Base-by-base conservation (phyloP, 2,329 filamentous ascomycete genomes). In the Arthrobotrys sinensis region DNA sequence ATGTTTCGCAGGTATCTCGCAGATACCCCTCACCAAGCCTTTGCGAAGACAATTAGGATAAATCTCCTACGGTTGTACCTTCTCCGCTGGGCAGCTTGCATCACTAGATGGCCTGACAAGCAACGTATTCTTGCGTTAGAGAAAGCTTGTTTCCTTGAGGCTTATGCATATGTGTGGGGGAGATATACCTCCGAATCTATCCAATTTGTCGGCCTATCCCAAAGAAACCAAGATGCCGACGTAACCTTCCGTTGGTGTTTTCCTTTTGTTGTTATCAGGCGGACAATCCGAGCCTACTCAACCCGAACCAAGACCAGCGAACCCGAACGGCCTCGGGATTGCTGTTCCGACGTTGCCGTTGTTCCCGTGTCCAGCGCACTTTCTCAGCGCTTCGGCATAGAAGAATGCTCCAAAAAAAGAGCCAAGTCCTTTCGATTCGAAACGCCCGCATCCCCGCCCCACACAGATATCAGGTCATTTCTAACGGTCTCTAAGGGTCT, bases 251-350 rank as follows among this genome's bases (percentile, higher is more conserved):
- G 32, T 43, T n/a, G 16, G 52, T 38, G 55, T 60, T 60, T 24
- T 12, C 19, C 6, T 11, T 60, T 40, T n/a, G 8, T 60, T 43
- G 21, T 60, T 43, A 60, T 43, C 55, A 40, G 36, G 16, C 55
- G 55, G 55, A 60, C 55, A 60, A 60, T 60, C 55, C 55, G 55
- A 60, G 55, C 55, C 55, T 43, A 43, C 36, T 60, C 55, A 60
- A 60, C 55, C 55, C 55, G 55, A 60, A 60, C 55, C 55, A 60
- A 57, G 55, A 60, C 55, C 36, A 60, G 55, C 55, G 55, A 60
- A 60, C 55, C 55, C 55, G 55, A 60, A 60, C 36, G 55, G 55
- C 55, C 36, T 60, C 55, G 55, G 55, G 55, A 60, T 60, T 43
- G 55, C 55, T 60, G 14, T 60, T 60, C 55, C 55, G 55, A 60